Evolutionary conservation across 2,329 filamentous ascomycete species (phyloP).

Genomic region (Onygena corvina): DNA sequence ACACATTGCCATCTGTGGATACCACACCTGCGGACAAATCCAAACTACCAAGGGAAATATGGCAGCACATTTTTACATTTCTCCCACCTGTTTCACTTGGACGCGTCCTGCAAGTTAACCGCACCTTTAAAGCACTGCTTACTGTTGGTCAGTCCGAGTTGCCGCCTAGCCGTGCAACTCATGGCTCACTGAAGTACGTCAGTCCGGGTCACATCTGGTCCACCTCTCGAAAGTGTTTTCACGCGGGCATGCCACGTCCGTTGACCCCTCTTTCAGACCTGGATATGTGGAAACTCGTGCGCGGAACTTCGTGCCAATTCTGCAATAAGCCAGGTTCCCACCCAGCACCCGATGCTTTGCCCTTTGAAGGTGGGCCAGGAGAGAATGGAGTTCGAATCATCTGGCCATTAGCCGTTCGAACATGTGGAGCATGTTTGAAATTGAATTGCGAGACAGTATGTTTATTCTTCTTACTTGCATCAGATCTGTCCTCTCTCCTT

Average conservation of each 20-base stretch:
- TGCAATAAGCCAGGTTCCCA: constrained; percentile 40
- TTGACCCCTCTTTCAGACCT: constrained; percentile 54
- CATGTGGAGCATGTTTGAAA: constrained; percentile 55
- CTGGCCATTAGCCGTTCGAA: constrained; percentile 58
- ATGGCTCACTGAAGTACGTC: constrained; percentile 25
- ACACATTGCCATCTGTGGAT: neutral
- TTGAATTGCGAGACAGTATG: constrained; percentile 53
- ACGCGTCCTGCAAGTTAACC: constrained; percentile 55
- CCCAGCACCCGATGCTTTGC: constrained; percentile 25
- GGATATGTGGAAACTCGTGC: constrained; percentile 63
- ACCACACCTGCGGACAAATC: constrained; percentile 17
- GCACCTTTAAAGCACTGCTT: constrained; percentile 51
- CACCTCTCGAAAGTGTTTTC: constrained; percentile 52
- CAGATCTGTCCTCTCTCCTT: neutral
- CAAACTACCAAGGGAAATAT: constrained; percentile 49
- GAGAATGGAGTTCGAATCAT: constrained; percentile 48
- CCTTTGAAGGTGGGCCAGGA: constrained; percentile 52
- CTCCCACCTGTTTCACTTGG: constrained; percentile 53
- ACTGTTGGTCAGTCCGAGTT: constrained; percentile 34
- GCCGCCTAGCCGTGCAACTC: constrained; percentile 25
- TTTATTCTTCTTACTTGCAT: constrained; percentile 9
- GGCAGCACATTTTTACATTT: constrained; percentile 59
- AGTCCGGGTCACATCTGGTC: constrained; percentile 60
- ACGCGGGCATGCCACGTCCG: constrained; percentile 57
- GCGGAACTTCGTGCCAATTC: constrained; percentile 53